Conservation (phyloP, 2,329 filamentous ascomycete genomes). For the Diatrype stigma region DNA sequence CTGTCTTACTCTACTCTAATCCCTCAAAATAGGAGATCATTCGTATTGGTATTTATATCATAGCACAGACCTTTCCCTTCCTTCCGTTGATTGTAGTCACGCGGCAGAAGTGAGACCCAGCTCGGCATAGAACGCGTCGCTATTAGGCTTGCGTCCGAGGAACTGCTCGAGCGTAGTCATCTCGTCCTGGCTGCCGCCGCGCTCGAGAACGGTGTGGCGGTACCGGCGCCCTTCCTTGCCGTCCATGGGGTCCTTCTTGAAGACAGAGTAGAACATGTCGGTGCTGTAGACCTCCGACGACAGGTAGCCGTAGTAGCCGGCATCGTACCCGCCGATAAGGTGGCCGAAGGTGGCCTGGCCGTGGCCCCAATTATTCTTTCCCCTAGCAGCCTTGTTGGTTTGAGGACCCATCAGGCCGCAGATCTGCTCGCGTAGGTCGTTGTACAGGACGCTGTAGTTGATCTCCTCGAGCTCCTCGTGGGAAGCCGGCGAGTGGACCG, state of each 20-base stretch:
- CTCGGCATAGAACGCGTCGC: conserved; percentile 76
- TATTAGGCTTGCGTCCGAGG: conserved; percentile 69
- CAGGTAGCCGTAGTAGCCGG: conserved; percentile 75
- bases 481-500: conserved; percentile 65
- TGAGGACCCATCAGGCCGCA: conserved; percentile 72
- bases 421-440: conserved; percentile 67
- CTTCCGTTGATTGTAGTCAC: background rate
- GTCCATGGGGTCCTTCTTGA: conserved; percentile 76
- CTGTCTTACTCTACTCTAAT: too few relatives aligned
- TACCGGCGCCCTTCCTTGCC: conserved; percentile 69
- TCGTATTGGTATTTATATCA: background rate
- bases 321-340: conserved; percentile 79
- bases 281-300: conserved; percentile 76
- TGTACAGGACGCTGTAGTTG: conserved; percentile 65
- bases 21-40: too few relatives aligned
- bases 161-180: conserved; percentile 78
- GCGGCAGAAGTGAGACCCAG: conserved; percentile 47
- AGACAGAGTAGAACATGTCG: conserved; percentile 82
- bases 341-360: conserved; percentile 79
- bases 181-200: conserved; percentile 74
- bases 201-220: conserved; percentile 72
- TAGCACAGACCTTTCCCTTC: background rate
- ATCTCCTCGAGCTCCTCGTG: conserved; percentile 65
- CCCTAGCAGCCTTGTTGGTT: conserved; percentile 54
- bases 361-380: conserved; percentile 64